Evolutionary conservation across 2,329 filamentous ascomycete genomes (phyloP).

Genomic region (Trichoderma oligosporum): DNA sequence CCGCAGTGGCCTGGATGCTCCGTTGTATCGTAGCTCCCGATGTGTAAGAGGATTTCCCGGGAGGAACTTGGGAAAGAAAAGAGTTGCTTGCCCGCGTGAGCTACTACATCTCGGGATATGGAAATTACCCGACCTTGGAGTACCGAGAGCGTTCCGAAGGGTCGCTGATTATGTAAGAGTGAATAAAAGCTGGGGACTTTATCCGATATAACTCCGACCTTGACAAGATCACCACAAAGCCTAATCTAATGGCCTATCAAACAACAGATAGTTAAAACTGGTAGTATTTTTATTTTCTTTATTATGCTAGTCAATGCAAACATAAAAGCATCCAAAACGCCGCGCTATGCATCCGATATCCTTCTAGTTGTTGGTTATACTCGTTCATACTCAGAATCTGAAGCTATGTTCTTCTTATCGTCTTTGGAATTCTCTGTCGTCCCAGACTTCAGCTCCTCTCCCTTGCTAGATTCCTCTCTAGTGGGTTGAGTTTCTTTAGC

Average conservation of each 20-base stretch:
- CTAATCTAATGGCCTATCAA: too few species aligned
- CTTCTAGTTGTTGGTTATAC: neutral
- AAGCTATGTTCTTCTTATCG: slow-evolving; percentile 29
- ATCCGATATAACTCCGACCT: too few species aligned
- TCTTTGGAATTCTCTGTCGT: slow-evolving; percentile 7
- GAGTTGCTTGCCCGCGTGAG: slow-evolving; percentile 2
- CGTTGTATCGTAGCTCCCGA: neutral
- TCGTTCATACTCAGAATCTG: slow-evolving; percentile 35
- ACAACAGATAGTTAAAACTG: too few species aligned
- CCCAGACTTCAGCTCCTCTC: slow-evolving; percentile 17
- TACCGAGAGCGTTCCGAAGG: neutral
- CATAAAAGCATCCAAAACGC: slow-evolving; percentile 6
- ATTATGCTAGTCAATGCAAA: neutral
- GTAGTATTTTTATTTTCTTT: neutral
- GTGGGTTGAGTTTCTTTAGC: neutral
- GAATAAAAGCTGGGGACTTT: too few species aligned
- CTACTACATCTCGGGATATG: slow-evolving; percentile 2
- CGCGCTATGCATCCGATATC: slow-evolving; percentile 11
- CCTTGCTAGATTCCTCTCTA: neutral
- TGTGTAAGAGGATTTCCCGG: slow-evolving; percentile 18
- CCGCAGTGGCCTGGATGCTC: neutral
- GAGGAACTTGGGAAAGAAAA: neutral
- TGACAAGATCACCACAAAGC: too few species aligned
- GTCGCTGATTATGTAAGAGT: neutral
- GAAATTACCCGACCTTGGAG: too few species aligned